Evolutionary conservation across 257 asterid species (phyloP), one percentile per base, ranked within the genome.

Genomic region (Fraxinus americana): DNA sequence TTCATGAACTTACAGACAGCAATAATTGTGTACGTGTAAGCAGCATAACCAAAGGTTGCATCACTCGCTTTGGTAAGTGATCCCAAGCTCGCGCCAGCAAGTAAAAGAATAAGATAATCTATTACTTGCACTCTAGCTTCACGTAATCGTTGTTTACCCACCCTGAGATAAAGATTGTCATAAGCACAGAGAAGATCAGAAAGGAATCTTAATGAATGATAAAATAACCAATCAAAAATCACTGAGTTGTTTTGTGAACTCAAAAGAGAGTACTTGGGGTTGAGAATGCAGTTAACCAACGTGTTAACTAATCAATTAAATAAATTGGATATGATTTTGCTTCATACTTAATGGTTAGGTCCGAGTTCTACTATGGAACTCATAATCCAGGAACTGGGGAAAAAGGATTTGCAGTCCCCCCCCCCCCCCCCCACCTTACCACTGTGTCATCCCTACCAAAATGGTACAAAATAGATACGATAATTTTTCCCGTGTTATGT

Each of bases 51-150:
- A 72, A 89, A 89, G 75, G 77, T 83, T 27, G 73, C 73, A 73
- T 89, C 89, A 36, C 74, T 82, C 10, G 93, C 90, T 54, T 72
- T 79, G 9, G 90, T 82, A 43, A 89, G 86, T 29, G 91, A 85
- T 52, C 93, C 91, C 86, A 89, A 87, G 67, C 91, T 85, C 9
- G 87, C 93, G 30, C 93, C 93, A 36, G 91, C 93, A 52, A 89
- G 84, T 61, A 89, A 77, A 68, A 89, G 82, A 76, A 89, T 89
- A 52, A 89, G 90, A 84, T 89, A 89, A 75, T 89, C 93, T 35
- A 87, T 82, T 19, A 90, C 91, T 71, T 87, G 91, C 30, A 86
- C 86, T 78, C 82, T 87, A 21, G 93, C 90, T 76, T 89, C 91
- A 74, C 93, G 87, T 17, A 89, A 61, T n/a, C 91, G 84, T 77